Base-by-base conservation (phyloP, 176 grass and related monocot genomes). In the Leersia perrieri region DNA sequence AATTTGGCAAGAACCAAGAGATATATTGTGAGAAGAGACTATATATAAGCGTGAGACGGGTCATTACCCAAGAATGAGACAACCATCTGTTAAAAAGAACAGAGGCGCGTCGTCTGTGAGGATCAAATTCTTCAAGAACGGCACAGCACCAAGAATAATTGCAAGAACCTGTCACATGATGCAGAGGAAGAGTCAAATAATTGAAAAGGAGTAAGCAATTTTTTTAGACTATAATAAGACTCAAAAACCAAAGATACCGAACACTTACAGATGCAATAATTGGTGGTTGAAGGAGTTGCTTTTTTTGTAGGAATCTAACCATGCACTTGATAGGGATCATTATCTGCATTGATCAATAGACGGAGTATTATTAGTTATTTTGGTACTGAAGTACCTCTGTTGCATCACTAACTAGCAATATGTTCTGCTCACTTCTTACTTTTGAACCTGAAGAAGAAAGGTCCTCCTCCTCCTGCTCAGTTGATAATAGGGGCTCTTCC, bases 41-140 rank as follows among this genome's bases (percentile, higher is more conserved):
- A n/a, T 28, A 63, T 35, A 75, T 20, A 53, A 5, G 20, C 20
- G 5, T 53, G 55, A 33, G 33, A 70, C 29, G 31, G 33, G 55
- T 68, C 41, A 82, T 33, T 86, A 92, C 90, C 90, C 90, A 75
- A 92, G 86, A 57, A 92, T 92, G 53, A 92, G 90, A 27, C 90
- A 92, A 62, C 83, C 79, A 25, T 92, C 86, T 15, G 90, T 92
- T 79, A 92, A 86, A 71, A 92, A 92, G 90, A 92, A 92, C 3
- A 92, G 73, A 7, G 90, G 90, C 5, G 90, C 83, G 29, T 83
- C 82, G 80, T 92, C 83, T 28, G 86, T 80, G 22, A 92, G 86
- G 72, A 92, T 68, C 32, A 92, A 78, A 33, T 89, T 70, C 81
- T 85, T 92, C 28, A 86, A 82, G 72, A 86, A 83, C 28, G 86